Conservation (phyloP, 345 rosid species). For the Eutrema yunnanense region DNA sequence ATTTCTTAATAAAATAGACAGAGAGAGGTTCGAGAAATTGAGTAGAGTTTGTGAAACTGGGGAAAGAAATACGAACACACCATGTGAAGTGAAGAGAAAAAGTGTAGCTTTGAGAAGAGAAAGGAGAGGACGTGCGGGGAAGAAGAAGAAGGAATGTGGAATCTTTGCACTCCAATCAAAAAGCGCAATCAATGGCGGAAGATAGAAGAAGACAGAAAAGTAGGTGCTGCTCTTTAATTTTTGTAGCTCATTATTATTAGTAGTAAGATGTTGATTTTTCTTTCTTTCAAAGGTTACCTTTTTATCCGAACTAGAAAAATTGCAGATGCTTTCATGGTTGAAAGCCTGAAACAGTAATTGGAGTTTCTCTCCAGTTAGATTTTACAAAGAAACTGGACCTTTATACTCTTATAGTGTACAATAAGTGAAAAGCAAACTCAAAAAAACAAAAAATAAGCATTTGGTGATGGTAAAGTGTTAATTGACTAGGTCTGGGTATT, state of each 20-base stretch:
- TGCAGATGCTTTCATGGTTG: background rate
- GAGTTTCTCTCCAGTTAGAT: background rate
- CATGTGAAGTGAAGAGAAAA: background rate
- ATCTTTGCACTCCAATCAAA: constrained; percentile 8
- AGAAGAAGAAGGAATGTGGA: constrained; percentile 14
- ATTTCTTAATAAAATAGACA: background rate
- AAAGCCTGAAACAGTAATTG: background rate
- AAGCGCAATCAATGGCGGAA: constrained; percentile 12
- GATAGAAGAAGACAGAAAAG: background rate
- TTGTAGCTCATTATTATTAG: background rate
- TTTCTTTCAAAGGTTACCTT: background rate
- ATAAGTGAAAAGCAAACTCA: background rate
- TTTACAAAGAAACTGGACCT: no score
- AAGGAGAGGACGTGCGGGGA: constrained; percentile 5
- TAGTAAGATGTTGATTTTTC: background rate
- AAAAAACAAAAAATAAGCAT: background rate
- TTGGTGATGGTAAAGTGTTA: background rate
- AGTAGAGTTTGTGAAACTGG: background rate
- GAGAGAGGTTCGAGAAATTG: background rate
- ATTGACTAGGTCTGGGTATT: no score
- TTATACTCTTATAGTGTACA: no score
- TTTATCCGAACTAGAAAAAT: background rate
- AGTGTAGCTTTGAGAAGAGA: background rate
- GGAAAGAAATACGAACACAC: background rate
- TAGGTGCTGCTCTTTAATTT: constrained; percentile 9